phyloP scores from a whole-genome alignment of 768 basidiomycete genomes.

The Austroboletus eburneus region DNA sequence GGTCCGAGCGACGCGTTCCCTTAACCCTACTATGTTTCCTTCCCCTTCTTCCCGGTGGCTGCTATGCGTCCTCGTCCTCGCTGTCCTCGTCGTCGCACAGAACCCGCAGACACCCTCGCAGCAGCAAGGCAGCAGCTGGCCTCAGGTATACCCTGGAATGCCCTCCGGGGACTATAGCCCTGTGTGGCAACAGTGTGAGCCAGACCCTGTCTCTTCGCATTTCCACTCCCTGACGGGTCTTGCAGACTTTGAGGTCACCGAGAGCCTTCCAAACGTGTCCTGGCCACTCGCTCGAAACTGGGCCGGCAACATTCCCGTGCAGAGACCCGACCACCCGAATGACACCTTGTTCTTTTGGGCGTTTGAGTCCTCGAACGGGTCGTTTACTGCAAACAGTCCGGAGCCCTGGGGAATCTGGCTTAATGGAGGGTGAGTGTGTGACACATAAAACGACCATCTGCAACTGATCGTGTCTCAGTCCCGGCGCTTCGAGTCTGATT shows the following conservation, averaged over 20 bases:
- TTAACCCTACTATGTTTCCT: too few species aligned
- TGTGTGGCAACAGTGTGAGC: constrained; percentile 57
- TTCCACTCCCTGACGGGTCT: neutral
- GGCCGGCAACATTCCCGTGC: constrained; percentile 64
- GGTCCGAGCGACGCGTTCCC: too few species aligned
- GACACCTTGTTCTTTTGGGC: constrained; percentile 65
- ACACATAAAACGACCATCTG: too few species aligned
- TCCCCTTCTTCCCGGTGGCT: too few species aligned
- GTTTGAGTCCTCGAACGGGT: constrained; percentile 53
- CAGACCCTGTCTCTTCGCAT: neutral
- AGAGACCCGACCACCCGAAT: constrained; percentile 56
- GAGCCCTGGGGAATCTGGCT: constrained; percentile 73
- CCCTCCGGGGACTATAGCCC: constrained; percentile 46
- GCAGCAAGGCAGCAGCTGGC: constrained; percentile 20
- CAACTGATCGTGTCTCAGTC: constrained; percentile 32
- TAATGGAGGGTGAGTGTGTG: constrained; percentile 54
- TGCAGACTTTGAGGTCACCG: constrained; percentile 57
- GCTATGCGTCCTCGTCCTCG: too few species aligned
- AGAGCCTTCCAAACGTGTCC: constrained; percentile 53
- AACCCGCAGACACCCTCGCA: neutral
- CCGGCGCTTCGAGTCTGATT: constrained; percentile 63
- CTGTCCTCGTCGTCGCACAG: too few species aligned
- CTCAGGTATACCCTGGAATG: constrained; percentile 40
- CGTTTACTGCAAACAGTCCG: constrained; percentile 40
- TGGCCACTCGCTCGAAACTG: constrained; percentile 47